These are phyloP conservation scores for Stagonosporopsis vannaccii DNA, from an alignment of 2,329 filamentous ascomycete genomes.

Conservation along the genomic window DNA sequence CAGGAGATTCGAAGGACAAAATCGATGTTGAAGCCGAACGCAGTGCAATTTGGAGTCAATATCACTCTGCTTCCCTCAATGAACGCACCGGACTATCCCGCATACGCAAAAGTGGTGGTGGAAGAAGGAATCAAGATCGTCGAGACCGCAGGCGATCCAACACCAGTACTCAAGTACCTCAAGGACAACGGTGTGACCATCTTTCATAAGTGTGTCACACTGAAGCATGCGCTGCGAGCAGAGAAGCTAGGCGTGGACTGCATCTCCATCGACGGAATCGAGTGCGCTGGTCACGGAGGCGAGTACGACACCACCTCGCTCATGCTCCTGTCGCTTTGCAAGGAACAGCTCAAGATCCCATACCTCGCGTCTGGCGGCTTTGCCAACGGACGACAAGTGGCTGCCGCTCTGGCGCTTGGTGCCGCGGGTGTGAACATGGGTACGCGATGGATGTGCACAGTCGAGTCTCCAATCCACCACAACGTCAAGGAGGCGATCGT, in stretches of 20 bases:
- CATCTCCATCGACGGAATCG: slow-evolving; percentile 38
- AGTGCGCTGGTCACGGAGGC: slow-evolving; percentile 55
- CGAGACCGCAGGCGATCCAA: slow-evolving; percentile 39
- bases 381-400: slow-evolving; percentile 35
- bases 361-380: slow-evolving; percentile 39
- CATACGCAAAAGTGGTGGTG: slow-evolving; percentile 33
- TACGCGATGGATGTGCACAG: slow-evolving; percentile 38
- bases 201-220: slow-evolving; percentile 38
- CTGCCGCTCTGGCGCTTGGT: slow-evolving; percentile 37
- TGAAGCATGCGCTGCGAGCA: slow-evolving; percentile 36
- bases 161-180: slow-evolving; percentile 35
- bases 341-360: slow-evolving; percentile 38
- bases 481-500: slow-evolving; percentile 40
- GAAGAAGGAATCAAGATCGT: slow-evolving; percentile 39
- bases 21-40: slow-evolving; percentile 37
- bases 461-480: slow-evolving; percentile 36
- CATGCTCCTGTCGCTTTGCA: slow-evolving; percentile 46
- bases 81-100: slow-evolving; percentile 37
- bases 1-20: slow-evolving; percentile 33
- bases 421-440: slow-evolving; percentile 40
- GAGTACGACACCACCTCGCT: slow-evolving; percentile 63
- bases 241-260: slow-evolving; percentile 37
- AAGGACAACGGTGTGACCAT: slow-evolving; percentile 35
- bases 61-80: slow-evolving; percentile 39
- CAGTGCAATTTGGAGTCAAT: slow-evolving; percentile 51